Percentiles rank a stretch among this genome's conserved stretches.
phyloP scores from a whole-genome alignment of 257 asterid species.

The Solanum lignicaule region DNA sequence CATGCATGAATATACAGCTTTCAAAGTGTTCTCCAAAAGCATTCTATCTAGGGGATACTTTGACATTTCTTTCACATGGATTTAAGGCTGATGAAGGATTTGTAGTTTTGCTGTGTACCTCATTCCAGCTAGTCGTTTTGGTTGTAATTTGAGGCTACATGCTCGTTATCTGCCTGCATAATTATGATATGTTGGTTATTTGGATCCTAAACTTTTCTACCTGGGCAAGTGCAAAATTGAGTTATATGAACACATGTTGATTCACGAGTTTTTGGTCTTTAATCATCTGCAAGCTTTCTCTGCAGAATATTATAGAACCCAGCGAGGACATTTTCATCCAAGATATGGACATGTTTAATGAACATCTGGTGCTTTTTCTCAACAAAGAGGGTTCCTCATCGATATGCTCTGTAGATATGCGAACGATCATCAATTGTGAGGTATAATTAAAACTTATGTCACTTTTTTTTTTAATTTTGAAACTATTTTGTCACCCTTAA shows the following conservation, averaged over 20 bases:
- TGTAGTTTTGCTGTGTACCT: not conserved
- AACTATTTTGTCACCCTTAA: not conserved
- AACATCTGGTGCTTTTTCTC: slow-evolving; percentile 67
- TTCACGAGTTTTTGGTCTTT: not conserved
- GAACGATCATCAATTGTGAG: slow-evolving; percentile 31
- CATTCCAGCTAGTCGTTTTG: not conserved
- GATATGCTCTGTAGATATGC: slow-evolving; percentile 61
- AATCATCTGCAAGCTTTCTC: not conserved
- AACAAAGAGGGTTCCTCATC: slow-evolving; percentile 59
- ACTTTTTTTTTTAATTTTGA: too few species aligned
- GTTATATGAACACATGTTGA: not conserved
- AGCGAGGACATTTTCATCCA: slow-evolving; percentile 44
- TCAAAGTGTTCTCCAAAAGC: not conserved
- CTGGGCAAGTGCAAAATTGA: not conserved
- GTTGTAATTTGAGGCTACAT: not conserved
- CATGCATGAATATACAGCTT: not conserved
- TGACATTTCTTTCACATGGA: not conserved
- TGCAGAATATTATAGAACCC: slow-evolving; percentile 52
- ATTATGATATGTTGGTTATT: not conserved
- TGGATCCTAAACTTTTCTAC: not conserved
- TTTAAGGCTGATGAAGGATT: not conserved
- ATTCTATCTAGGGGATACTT: not conserved
- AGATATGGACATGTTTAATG: slow-evolving; percentile 85
- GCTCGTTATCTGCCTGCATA: not conserved
- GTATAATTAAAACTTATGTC: slow-evolving; percentile 16